These are phyloP conservation scores for Astrothelium subdiscretum DNA, from an alignment of 495 filamentous ascomycete genomes.

Conservation along the genomic window DNA sequence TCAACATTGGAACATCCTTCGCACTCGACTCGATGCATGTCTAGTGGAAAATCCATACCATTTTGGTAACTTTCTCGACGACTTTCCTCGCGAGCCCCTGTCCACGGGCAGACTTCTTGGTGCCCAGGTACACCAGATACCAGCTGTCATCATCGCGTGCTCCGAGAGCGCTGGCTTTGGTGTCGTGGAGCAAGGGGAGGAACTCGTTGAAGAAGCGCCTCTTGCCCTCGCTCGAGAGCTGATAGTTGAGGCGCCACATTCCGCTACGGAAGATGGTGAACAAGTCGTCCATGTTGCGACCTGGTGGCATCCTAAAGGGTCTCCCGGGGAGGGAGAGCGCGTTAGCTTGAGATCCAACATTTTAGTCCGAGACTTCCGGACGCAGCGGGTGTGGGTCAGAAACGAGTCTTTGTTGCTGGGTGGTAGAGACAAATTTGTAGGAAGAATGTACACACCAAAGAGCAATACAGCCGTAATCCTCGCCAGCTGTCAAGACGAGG, in stretches of 20 bases:
- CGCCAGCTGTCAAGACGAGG: slow-evolving; percentile 57
- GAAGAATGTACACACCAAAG: slow-evolving; percentile 52
- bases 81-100: slow-evolving; percentile 59
- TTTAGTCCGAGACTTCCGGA: neutral
- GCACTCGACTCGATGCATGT: neutral
- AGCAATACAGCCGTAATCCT: slow-evolving; percentile 62
- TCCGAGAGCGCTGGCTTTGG: slow-evolving; percentile 54
- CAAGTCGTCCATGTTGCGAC: slow-evolving; percentile 58
- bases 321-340: slow-evolving; percentile 4
- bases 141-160: slow-evolving; percentile 48
- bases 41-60: slow-evolving; percentile 35
- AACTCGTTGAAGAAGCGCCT: slow-evolving; percentile 67
- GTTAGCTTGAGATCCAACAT: neutral
- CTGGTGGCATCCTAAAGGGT: slow-evolving; percentile 58
- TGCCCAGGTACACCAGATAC: slow-evolving; percentile 73
- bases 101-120: slow-evolving; percentile 50
- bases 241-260: slow-evolving; percentile 60
- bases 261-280: slow-evolving; percentile 58
- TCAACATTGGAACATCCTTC: neutral
- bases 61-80: slow-evolving; percentile 50
- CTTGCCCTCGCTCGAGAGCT: slow-evolving; percentile 56
- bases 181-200: slow-evolving; percentile 60
- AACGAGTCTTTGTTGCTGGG: neutral
- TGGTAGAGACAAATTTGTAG: too few species aligned
- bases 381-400: neutral